phyloP scores from a whole-genome alignment of 805 yeast genomes.

The Starmerella floricola region DNA sequence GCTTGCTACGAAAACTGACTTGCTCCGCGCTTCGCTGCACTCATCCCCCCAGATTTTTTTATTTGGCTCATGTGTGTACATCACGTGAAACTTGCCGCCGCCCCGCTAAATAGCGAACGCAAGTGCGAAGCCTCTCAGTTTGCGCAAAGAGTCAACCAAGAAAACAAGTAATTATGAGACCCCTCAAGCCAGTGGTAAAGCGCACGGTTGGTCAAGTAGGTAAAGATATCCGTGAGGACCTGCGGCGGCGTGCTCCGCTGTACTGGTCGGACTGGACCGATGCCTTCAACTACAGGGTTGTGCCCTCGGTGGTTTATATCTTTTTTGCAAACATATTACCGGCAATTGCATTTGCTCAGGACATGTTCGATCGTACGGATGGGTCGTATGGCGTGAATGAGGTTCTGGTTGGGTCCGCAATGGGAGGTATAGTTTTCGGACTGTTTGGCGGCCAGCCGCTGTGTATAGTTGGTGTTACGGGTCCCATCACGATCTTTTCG shows the following conservation, averaged over 20 bases:
- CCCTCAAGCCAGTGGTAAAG: not conserved
- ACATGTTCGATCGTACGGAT: constrained; percentile 85
- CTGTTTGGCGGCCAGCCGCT: constrained; percentile 79
- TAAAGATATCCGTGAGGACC: constrained; percentile 14
- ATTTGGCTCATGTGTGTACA: not conserved
- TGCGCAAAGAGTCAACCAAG: too few species aligned
- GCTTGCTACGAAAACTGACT: too few species aligned
- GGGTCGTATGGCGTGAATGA: constrained; percentile 88
- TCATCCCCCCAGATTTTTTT: not conserved
- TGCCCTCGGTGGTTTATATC: constrained; percentile 72
- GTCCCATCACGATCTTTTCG: constrained; percentile 85
- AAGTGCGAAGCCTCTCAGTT: too few species aligned
- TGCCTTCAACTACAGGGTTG: constrained; percentile 71
- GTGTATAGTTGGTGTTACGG: constrained; percentile 94
- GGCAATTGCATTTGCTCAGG: constrained; percentile 92
- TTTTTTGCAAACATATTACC: constrained; percentile 85
- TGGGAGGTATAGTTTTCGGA: constrained; percentile 86
- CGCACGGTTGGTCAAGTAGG: constrained; percentile 2
- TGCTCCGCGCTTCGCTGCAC: too few species aligned
- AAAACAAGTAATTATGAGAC: too few species aligned
- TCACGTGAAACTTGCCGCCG: too few species aligned
- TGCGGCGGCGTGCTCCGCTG: constrained; percentile 35
- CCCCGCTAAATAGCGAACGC: too few species aligned
- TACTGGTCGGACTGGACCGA: constrained; percentile 73
- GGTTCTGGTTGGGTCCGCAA: constrained; percentile 65